A percentile compares a stretch with the other conserved stretches of the same genome.
Evolutionary conservation across 352 stramenopile genomes (phyloP).

Genomic region (Globisporangium perplexum): DNA sequence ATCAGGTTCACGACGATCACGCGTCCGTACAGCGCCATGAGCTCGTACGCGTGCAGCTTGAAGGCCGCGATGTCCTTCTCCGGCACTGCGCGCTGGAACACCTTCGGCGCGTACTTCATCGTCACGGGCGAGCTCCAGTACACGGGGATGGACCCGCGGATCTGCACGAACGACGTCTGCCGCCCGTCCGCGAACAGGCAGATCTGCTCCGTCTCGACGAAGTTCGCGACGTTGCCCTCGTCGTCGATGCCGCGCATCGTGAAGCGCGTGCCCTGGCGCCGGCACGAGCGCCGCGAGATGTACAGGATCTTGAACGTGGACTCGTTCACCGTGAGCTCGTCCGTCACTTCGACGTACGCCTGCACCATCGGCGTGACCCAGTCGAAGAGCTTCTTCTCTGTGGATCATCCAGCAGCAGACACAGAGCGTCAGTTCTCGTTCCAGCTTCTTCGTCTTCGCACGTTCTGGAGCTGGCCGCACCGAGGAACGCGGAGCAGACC

Average conservation of each 20-base stretch:
- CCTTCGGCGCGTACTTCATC: conserved; percentile 93
- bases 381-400: conserved; percentile 72
- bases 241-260: conserved; percentile 91
- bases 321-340: conserved; percentile 35
- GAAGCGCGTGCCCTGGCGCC: conserved; percentile 89
- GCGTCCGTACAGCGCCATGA: conserved; percentile 65
- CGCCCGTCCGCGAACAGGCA: conserved; percentile 56
- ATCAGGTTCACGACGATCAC: conserved; percentile 93
- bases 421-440: too few species aligned
- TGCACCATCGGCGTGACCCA: conserved; percentile 81
- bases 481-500: conserved; percentile 46
- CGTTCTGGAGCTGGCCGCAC: too few species aligned
- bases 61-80: conserved; percentile 53
- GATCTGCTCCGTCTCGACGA: conserved; percentile 95
- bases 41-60: conserved; percentile 47
- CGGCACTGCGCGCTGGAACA: conserved; percentile 45
- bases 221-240: conserved; percentile 91
- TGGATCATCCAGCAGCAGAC: too few species aligned
- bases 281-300: conserved; percentile 68
- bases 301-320: conserved; percentile 66
- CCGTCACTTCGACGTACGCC: conserved; percentile 50
- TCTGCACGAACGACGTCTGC: conserved; percentile 71
- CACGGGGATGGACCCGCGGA: conserved; percentile 94
- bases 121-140: conserved; percentile 88
- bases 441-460: too few species aligned